Conservation (phyloP, 2,329 filamentous ascomycete genomes). For the Emericellopsis cladophorae region DNA sequence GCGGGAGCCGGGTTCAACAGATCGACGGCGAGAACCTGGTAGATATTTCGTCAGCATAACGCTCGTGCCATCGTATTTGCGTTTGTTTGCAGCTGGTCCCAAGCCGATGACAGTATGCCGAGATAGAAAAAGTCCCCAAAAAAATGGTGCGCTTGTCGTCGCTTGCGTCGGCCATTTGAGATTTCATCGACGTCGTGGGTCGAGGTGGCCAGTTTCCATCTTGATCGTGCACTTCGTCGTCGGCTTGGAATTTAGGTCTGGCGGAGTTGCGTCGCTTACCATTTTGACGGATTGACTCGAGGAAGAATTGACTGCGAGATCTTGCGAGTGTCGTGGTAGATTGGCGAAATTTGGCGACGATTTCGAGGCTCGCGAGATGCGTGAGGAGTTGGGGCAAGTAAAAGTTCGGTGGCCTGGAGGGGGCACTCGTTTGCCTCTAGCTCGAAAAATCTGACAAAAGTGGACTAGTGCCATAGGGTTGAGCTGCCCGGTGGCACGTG, state of each 20-base stretch:
- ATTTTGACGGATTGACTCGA: slow-evolving; percentile 50
- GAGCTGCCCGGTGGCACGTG: slow-evolving; percentile 22
- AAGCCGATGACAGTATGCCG: not conserved
- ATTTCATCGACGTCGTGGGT: not conserved
- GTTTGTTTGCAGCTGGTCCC: too few relatives aligned
- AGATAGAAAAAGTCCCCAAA: not conserved
- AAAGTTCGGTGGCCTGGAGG: slow-evolving; percentile 32
- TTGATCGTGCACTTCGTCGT: not conserved
- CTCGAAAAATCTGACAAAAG: slow-evolving; percentile 24
- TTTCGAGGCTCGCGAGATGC: slow-evolving; percentile 36
- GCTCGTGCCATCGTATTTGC: too few relatives aligned
- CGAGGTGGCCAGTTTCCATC: not conserved
- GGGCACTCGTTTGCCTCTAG: slow-evolving; percentile 18
- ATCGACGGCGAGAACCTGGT: slow-evolving; percentile 98
- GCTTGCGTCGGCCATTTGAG: not conserved
- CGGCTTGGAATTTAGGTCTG: not conserved
- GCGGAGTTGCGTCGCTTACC: slow-evolving; percentile 37
- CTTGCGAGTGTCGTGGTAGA: slow-evolving; percentile 32
- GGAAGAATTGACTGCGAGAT: slow-evolving; percentile 24
- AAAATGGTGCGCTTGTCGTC: not conserved
- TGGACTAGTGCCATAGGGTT: slow-evolving; percentile 25
- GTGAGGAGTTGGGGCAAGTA: slow-evolving; percentile 31
- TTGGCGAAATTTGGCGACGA: slow-evolving; percentile 44
- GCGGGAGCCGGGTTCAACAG: slow-evolving; percentile 97
- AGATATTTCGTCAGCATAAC: slow-evolving; percentile 30